Conservation (phyloP, 345 rosid genomes). For the Salix purpurea region DNA sequence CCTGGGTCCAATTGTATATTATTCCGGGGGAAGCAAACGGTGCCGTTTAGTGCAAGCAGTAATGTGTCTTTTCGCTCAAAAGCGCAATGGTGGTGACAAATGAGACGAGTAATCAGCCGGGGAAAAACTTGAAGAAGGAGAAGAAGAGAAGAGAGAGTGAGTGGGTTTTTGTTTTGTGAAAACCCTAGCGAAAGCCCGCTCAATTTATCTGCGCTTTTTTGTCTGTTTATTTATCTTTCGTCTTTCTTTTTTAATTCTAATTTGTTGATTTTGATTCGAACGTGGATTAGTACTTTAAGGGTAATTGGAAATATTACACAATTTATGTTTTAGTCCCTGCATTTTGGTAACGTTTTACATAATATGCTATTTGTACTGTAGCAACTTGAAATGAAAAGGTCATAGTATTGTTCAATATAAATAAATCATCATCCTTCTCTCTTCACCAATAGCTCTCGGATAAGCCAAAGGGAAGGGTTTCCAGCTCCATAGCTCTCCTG, state of each 20-base stretch:
- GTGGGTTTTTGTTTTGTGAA: not conserved
- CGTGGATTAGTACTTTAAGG: not conserved
- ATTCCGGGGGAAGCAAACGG: not conserved
- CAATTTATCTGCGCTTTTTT: not conserved
- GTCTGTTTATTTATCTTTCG: not conserved
- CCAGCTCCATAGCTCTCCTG: too few relatives aligned
- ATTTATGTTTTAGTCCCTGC: too few relatives aligned
- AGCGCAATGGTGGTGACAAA: not conserved
- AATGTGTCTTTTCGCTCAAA: not conserved
- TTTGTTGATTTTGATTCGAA: not conserved
- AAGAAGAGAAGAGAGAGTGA: not conserved
- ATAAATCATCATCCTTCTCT: too few relatives aligned
- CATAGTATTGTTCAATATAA: too few relatives aligned
- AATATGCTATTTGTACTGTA: too few relatives aligned
- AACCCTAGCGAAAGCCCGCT: constrained; percentile 3
- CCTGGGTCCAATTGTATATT: not conserved
- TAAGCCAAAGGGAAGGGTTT: too few relatives aligned
- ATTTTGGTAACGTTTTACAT: too few relatives aligned
- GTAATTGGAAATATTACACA: not conserved
- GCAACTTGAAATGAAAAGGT: too few relatives aligned
- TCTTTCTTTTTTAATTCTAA: not conserved
- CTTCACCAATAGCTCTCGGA: too few relatives aligned
- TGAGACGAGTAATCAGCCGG: not conserved
- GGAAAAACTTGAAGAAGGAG: not conserved
- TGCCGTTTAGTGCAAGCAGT: not conserved